Percentiles rank a stretch among this genome's conserved stretches.
These are phyloP conservation scores for Xylaria scruposa DNA, from an alignment of 495 filamentous ascomycete genomes.

Conservation along the genomic window DNA sequence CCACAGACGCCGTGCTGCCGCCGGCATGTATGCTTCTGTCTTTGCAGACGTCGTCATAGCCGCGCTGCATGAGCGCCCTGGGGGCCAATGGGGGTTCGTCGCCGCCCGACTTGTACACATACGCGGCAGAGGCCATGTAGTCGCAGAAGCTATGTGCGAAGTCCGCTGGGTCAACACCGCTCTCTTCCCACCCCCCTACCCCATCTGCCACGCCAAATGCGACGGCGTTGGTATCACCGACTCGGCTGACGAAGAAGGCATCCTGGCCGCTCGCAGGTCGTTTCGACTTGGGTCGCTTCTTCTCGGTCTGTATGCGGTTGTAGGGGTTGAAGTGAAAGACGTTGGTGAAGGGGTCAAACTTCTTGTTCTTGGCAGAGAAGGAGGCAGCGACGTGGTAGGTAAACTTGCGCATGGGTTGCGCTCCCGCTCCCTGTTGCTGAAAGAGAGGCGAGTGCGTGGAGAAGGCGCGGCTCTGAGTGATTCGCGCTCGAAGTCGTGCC, in stretches of 20 bases:
- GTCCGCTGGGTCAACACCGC: constrained; percentile 88
- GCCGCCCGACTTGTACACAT: constrained; percentile 49
- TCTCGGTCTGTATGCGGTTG: constrained; percentile 60
- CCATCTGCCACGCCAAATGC: constrained; percentile 93
- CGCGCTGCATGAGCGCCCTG: constrained; percentile 75
- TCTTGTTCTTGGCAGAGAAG: constrained; percentile 77
- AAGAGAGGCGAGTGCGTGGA: constrained; percentile 33
- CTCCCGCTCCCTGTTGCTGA: constrained; percentile 6
- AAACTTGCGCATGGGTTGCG: constrained; percentile 48
- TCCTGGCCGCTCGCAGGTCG: constrained; percentile 89
- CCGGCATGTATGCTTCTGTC: constrained; percentile 78
- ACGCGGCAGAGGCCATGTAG: constrained; percentile 80
- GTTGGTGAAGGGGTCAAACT: constrained; percentile 72
- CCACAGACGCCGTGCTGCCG: constrained; percentile 89
- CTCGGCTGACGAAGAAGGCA: constrained; percentile 87
- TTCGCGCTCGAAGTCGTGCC: not conserved
- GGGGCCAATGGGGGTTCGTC: constrained; percentile 58
- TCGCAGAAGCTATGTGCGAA: constrained; percentile 95
- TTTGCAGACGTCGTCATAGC: constrained; percentile 78
- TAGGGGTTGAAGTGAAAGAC: constrained; percentile 78
- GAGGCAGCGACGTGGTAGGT: constrained; percentile 71
- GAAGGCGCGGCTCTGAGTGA: constrained; percentile 27
- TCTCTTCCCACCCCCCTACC: constrained; percentile 92
- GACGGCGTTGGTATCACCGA: constrained; percentile 64
- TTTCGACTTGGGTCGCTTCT: constrained; percentile 55